phyloP scores from a whole-genome alignment of 2,329 filamentous ascomycete species.

The Paraconiothyrium sp. region DNA sequence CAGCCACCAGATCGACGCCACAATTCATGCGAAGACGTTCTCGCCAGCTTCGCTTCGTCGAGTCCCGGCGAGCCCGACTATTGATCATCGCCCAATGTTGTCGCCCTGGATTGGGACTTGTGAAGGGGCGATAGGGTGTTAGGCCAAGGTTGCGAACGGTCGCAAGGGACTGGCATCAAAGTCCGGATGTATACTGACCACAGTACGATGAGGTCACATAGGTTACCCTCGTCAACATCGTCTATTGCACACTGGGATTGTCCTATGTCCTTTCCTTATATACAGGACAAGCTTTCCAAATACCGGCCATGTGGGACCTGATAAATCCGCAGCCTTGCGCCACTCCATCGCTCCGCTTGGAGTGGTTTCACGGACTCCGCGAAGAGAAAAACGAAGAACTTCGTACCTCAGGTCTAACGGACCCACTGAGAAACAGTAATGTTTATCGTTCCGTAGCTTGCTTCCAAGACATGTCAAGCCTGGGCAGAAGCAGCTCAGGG shows the following conservation, averaged over 20 bases:
- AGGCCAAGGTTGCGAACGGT: background rate
- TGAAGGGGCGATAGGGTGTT: background rate
- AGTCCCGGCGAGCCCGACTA: background rate
- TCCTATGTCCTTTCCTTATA: background rate
- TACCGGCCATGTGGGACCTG: background rate
- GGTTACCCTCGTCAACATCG: background rate
- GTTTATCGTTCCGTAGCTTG: background rate
- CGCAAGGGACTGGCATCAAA: background rate
- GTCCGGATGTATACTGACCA: slow-evolving; percentile 4
- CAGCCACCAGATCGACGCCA: slow-evolving; percentile 11
- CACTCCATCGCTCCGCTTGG: background rate
- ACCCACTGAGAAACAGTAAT: background rate
- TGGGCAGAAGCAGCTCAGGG: slow-evolving; percentile 5
- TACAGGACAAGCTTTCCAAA: background rate
- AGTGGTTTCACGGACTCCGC: slow-evolving; percentile 16
- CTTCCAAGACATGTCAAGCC: slow-evolving; percentile 4
- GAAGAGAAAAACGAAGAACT: background rate
- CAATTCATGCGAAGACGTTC: slow-evolving; percentile 5
- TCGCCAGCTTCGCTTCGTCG: background rate
- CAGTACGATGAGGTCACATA: background rate
- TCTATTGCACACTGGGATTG: background rate
- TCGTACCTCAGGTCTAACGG: background rate
- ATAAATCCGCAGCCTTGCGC: slow-evolving; percentile 4
- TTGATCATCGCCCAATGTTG: slow-evolving; percentile 5
- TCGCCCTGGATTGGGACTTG: background rate